Evolutionary conservation across 2,329 filamentous ascomycete species (phyloP).

Genomic region (Penicillium janthinellum): DNA sequence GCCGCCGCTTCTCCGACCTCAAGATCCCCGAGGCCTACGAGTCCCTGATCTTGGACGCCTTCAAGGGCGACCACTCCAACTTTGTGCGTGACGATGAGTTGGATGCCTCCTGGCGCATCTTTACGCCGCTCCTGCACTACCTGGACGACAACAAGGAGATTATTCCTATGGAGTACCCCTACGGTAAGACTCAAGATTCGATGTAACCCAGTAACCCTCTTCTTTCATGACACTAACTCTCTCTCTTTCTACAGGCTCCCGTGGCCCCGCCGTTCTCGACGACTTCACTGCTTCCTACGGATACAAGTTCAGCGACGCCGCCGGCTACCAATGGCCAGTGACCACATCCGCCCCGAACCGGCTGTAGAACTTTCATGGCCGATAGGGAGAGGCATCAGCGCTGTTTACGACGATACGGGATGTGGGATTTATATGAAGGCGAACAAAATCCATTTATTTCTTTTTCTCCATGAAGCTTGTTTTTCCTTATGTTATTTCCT

Average conservation of each 20-base stretch:
- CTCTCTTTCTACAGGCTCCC: conserved; percentile 67
- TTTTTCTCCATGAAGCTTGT: conserved; percentile 11
- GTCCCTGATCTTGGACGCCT: conserved; percentile 91
- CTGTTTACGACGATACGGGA: conserved; percentile 31
- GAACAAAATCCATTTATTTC: conserved; percentile 29
- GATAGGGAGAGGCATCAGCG: conserved; percentile 9
- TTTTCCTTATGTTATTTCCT: conserved; percentile 12
- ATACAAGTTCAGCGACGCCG: conserved; percentile 97
- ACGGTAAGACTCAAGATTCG: conserved; percentile 66
- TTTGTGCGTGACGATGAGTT: conserved; percentile 97
- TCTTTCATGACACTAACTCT: neutral
- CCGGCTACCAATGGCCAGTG: conserved; percentile 92
- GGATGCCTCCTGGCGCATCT: conserved; percentile 97
- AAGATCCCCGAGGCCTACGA: conserved; percentile 99
- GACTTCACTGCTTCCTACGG: conserved; percentile 98
- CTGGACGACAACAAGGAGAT: conserved; percentile 99
- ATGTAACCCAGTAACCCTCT: neutral
- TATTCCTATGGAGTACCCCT: conserved; percentile 98
- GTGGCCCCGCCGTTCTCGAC: conserved; percentile 91
- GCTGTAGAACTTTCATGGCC: conserved; percentile 59
- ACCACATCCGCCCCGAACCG: conserved; percentile 72
- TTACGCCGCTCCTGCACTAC: conserved; percentile 95
- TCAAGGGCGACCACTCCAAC: conserved; percentile 99
- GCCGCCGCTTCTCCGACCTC: conserved; percentile 95
- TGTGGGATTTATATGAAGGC: conserved; percentile 23